Evolutionary conservation across 805 yeast genomes (phyloP).

Genomic region (Lipomyces mesembrius): DNA sequence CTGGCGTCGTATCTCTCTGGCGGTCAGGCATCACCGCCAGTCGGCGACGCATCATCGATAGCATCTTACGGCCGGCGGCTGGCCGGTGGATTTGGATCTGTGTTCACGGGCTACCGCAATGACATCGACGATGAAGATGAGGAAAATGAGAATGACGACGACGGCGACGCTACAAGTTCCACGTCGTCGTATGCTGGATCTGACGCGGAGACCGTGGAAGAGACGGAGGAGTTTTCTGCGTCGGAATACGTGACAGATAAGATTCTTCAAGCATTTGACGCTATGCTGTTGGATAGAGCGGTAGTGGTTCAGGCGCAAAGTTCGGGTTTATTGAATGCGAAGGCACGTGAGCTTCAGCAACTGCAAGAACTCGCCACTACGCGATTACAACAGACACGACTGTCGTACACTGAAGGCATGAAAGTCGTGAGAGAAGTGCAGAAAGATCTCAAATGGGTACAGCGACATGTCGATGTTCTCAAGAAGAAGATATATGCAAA

Average conservation of each 20-base stretch:
- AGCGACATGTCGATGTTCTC: constrained; percentile 29
- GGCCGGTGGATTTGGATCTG: constrained; percentile 7
- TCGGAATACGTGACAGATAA: constrained; percentile 33
- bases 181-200: constrained; percentile 37
- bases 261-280: constrained; percentile 35
- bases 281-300: constrained; percentile 30
- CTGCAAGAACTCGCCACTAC: constrained; percentile 26
- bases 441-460: constrained; percentile 36
- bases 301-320: constrained; percentile 36
- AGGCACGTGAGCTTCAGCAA: constrained; percentile 30
- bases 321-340: constrained; percentile 34
- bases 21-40: constrained; percentile 15
- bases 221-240: constrained; percentile 28
- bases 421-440: constrained; percentile 30
- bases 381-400: constrained; percentile 23
- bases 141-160: constrained; percentile 9
- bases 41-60: constrained; percentile 25
- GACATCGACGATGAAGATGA: constrained; percentile 10
- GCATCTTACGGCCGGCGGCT: constrained; percentile 22
- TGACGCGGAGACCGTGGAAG: constrained; percentile 29
- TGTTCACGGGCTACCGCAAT: background rate
- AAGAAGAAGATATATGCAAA: constrained; percentile 24
- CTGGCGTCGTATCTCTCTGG: constrained; percentile 14
- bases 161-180: constrained; percentile 27
- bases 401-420: constrained; percentile 31